Conservation (phyloP, 2,329 filamentous ascomycete genomes). For the Fusarium nygamai region DNA sequence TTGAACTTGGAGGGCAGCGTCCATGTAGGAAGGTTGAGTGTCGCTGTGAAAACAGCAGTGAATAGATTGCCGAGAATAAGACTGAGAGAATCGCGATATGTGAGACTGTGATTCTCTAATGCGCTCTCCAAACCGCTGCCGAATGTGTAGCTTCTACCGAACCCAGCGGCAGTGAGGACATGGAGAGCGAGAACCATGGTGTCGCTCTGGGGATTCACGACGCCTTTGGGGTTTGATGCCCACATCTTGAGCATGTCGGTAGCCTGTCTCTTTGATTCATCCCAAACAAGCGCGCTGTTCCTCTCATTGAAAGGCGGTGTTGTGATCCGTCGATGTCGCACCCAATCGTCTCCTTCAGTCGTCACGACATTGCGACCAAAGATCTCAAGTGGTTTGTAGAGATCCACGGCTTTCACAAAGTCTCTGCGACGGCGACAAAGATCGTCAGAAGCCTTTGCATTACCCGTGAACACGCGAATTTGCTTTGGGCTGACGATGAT, state of each 20-base stretch:
- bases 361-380: slow-evolving; percentile 36
- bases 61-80: slow-evolving; percentile 29
- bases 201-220: slow-evolving; percentile 28
- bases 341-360: slow-evolving; percentile 34
- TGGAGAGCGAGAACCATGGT: slow-evolving; percentile 34
- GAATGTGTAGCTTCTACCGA: slow-evolving; percentile 33
- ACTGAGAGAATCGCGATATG: slow-evolving; percentile 26
- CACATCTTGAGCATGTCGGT: slow-evolving; percentile 33
- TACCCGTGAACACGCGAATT: slow-evolving; percentile 32
- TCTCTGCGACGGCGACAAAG: slow-evolving; percentile 29
- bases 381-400: slow-evolving; percentile 36
- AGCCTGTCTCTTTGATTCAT: slow-evolving; percentile 28
- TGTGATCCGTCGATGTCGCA: slow-evolving; percentile 30
- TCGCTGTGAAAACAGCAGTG: slow-evolving; percentile 28
- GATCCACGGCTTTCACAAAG: slow-evolving; percentile 31
- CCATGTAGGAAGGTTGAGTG: slow-evolving; percentile 20
- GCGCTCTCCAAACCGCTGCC: slow-evolving; percentile 14
- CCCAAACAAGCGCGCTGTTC: slow-evolving; percentile 34
- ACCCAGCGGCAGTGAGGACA: slow-evolving; percentile 34
- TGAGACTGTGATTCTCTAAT: slow-evolving; percentile 26
- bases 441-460: slow-evolving; percentile 30
- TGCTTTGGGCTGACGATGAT: slow-evolving; percentile 36
- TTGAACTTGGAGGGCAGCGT: slow-evolving; percentile 30
- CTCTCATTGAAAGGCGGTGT: slow-evolving; percentile 36
- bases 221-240: slow-evolving; percentile 14